Evolutionary conservation across 2,329 filamentous ascomycete species (phyloP), one percentile per base, ranked within the genome.

Genomic region (Ascochyta koolunga): DNA sequence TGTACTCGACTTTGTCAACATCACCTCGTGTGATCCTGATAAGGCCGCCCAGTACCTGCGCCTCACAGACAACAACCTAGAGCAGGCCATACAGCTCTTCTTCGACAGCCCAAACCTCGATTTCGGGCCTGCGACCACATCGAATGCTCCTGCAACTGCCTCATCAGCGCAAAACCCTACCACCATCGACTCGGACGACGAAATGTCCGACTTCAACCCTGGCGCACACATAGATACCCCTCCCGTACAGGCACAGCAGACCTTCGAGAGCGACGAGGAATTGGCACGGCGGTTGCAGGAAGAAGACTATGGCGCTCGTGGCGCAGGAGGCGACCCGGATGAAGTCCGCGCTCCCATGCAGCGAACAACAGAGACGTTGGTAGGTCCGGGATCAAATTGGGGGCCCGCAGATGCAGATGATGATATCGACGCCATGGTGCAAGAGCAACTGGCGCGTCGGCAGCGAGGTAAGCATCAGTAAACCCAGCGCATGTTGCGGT

Each of bases 221-320:
- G 72, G 47, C 75, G 77, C 58, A 44, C 69, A 68, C 37, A 61
- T 68, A 36, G 59, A 59, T 25, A 60, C 56, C 10, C 63, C 64
- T 13, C 68, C 70, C 25, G 39, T 61, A 19, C 62, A 45, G 16
- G 53, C 61, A 16, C 61, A 61, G 21, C 54, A 56, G 40, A 65
- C 63, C 42, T 85, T 89, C 61, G 93, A 97, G 60, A 92, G 96
- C 67, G 95, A 99, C 68, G 93, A 91, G 46, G 93, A 90, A 37
- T 93, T 98, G 87, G 95, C 95, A 6, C 86, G 93, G 73, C 86
- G 90, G 52, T 76, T 99, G 55, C 95, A 99, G 73, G 90, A 99
- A 69, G 92, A 99, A 75, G 83, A 96, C 70, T 98, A 97, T 66
- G 83, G 84, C 31, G 65, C 58, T n/a, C 46, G 62, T n/a, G 78